Conservation (phyloP, 345 rosid species). For the Trapa incisa region DNA sequence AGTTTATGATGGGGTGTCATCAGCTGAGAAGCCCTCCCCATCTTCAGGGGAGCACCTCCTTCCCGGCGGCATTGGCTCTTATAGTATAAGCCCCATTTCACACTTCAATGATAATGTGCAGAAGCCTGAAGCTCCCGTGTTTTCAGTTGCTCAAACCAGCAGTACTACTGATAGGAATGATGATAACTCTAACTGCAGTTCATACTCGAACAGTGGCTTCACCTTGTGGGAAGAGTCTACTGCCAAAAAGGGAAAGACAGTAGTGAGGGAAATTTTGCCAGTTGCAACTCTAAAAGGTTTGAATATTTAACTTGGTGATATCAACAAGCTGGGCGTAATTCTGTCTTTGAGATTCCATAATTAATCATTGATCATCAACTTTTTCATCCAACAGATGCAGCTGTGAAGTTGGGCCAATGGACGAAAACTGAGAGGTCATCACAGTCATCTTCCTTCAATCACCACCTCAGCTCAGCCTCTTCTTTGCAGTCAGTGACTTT, state of each 20-base stretch:
- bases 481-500: constrained; percentile 53
- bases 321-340: neutral
- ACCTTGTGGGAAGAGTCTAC: constrained; percentile 74
- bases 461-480: constrained; percentile 45
- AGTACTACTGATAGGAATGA: constrained; percentile 51
- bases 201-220: constrained; percentile 67
- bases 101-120: constrained; percentile 40
- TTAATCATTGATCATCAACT: neutral
- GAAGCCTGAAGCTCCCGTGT: constrained; percentile 53
- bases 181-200: constrained; percentile 72
- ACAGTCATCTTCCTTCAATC: constrained; percentile 42
- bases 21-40: constrained; percentile 43
- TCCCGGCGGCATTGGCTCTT: constrained; percentile 91
- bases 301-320: neutral
- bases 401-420: constrained; percentile 40
- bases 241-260: constrained; percentile 75
- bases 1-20: constrained; percentile 20
- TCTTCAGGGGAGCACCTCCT: constrained; percentile 47
- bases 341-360: neutral
- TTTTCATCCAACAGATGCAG: constrained; percentile 27
- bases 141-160: constrained; percentile 27
- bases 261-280: constrained; percentile 75
- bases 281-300: constrained; percentile 25
- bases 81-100: constrained; percentile 64
- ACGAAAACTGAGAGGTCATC: constrained; percentile 34